Conservation (phyloP, 2,329 filamentous ascomycete species). For the Ambrosiella beaveri region DNA sequence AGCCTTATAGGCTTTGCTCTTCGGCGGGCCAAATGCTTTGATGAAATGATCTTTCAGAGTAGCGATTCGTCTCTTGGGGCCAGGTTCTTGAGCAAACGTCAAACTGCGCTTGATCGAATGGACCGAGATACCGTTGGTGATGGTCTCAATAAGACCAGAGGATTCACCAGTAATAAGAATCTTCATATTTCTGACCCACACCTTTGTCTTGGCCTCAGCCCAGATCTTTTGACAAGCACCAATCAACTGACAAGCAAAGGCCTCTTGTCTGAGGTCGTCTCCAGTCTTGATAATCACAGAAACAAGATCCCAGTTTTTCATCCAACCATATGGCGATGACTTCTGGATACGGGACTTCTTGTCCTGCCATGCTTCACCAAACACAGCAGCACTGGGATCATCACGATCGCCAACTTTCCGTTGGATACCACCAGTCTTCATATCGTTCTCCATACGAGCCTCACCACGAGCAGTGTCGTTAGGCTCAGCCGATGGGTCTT, state of each 20-base stretch:
- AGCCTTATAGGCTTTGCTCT: constrained; percentile 50
- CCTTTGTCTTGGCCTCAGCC: constrained; percentile 53
- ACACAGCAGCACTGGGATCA: constrained; percentile 70
- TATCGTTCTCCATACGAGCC: constrained; percentile 76
- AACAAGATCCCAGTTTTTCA: constrained; percentile 78
- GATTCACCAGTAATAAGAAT: constrained; percentile 75
- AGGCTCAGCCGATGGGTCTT: constrained; percentile 18
- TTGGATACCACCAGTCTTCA: constrained; percentile 70
- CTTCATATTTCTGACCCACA: constrained; percentile 83
- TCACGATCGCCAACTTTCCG: constrained; percentile 60
- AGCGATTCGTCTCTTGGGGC: constrained; percentile 50
- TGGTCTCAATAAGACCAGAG: constrained; percentile 71
- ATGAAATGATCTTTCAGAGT: constrained; percentile 68
- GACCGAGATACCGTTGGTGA: constrained; percentile 74
- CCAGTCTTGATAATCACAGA: constrained; percentile 82
- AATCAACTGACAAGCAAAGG: constrained; percentile 74
- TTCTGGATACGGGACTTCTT: constrained; percentile 73
- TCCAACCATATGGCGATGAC: constrained; percentile 71
- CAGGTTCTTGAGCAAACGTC: constrained; percentile 42
- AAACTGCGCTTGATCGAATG: constrained; percentile 71
- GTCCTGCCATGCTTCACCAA: constrained; percentile 70
- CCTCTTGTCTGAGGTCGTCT: constrained; percentile 66
- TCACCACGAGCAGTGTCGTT: constrained; percentile 44
- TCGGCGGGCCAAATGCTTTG: constrained; percentile 57
- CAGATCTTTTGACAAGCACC: constrained; percentile 68